phyloP scores from a whole-genome alignment of 805 yeast genomes.

The Pichia gijzeniarum region DNA sequence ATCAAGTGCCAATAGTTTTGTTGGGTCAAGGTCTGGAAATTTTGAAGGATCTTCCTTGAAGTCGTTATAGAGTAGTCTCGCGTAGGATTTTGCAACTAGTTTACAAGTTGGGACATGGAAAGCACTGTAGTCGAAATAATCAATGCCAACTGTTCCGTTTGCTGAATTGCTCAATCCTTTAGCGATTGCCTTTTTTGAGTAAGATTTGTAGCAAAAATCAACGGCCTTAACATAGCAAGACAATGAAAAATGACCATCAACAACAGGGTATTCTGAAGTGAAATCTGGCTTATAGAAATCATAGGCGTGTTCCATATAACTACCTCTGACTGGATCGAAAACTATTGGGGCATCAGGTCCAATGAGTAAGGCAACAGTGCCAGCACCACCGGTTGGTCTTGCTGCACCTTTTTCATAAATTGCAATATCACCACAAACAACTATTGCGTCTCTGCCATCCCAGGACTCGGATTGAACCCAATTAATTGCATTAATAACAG shows the following conservation, averaged over 20 bases:
- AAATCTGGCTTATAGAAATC: slow-evolving; percentile 98
- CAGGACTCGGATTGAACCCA: slow-evolving; percentile 95
- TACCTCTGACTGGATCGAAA: slow-evolving; percentile 82
- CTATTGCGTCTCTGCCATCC: slow-evolving; percentile 98
- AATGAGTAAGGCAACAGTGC: slow-evolving; percentile 87
- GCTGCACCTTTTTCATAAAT: slow-evolving; percentile 96
- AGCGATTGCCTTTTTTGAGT: slow-evolving; percentile 67
- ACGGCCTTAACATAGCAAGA: slow-evolving; percentile 91
- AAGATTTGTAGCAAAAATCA: slow-evolving; percentile 77
- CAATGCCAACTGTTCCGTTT: slow-evolving; percentile 56
- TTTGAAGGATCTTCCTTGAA: slow-evolving; percentile 62
- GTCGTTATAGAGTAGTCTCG: slow-evolving; percentile 86
- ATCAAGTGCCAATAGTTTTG: slow-evolving; percentile 41
- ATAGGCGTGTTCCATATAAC: slow-evolving; percentile 94
- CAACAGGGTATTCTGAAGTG: slow-evolving; percentile 92
- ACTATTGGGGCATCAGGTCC: slow-evolving; percentile 98
- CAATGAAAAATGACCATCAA: slow-evolving; percentile 94
- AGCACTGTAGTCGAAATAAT: slow-evolving; percentile 82
- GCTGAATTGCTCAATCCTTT: slow-evolving; percentile 38
- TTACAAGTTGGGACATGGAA: slow-evolving; percentile 99
- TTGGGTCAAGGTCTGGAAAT: slow-evolving; percentile 51
- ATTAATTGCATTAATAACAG: slow-evolving; percentile 86
- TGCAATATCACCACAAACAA: slow-evolving; percentile 97
- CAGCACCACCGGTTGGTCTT: slow-evolving; percentile 99
- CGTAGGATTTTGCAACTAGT: slow-evolving; percentile 86